phyloP scores from a whole-genome alignment of 2,329 filamentous ascomycete genomes.

The Pezicula radicicola region DNA sequence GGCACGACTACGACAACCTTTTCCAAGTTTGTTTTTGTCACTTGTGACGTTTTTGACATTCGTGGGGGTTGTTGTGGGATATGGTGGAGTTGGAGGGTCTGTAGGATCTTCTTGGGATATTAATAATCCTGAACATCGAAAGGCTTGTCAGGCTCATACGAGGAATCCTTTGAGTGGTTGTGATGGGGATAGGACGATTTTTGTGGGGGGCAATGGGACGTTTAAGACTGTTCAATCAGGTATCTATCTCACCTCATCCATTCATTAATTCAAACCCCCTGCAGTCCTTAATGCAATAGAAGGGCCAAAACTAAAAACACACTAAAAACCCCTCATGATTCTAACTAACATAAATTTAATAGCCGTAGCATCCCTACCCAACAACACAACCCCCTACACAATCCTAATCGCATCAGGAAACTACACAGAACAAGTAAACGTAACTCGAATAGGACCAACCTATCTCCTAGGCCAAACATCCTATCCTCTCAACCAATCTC shows the following conservation, averaged over 20 bases:
- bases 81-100: too few species aligned
- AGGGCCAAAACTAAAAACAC: too few species aligned
- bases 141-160: constrained; percentile 15
- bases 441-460: constrained; percentile 58
- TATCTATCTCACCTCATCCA: constrained; percentile 1
- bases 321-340: too few species aligned
- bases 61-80: too few species aligned
- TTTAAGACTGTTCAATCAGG: constrained; percentile 25
- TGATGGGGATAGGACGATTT: constrained; percentile 16
- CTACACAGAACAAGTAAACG: constrained; percentile 56
- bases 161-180: constrained; percentile 22
- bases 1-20: too few species aligned
- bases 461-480: constrained; percentile 54
- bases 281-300: too few species aligned
- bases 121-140: constrained; percentile 14
- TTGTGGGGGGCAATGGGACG: constrained; percentile 13
- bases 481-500: constrained; percentile 16
- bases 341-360: too few species aligned
- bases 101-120: constrained; percentile 16
- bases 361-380: background rate
- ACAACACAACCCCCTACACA: constrained; percentile 31
- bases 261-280: background rate
- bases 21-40: too few species aligned
- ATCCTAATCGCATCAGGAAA: constrained; percentile 59
- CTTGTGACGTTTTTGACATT: too few species aligned